Conservation (phyloP, 2,329 filamentous ascomycete genomes). For the Fusarium torreyae region DNA sequence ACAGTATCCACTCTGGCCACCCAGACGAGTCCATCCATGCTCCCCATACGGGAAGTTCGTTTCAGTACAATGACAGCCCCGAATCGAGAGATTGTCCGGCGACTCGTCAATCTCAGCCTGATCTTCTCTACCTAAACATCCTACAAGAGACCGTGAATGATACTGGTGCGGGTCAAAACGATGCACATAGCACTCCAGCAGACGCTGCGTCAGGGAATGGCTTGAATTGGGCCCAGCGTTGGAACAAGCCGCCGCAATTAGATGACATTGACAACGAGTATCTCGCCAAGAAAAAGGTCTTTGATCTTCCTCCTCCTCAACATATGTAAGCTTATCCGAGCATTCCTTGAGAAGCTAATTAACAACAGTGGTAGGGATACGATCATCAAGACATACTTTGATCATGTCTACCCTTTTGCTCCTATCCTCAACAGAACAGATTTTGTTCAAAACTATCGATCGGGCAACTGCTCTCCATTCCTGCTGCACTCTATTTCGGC, state of each 20-base stretch:
- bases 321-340: constrained; percentile 2
- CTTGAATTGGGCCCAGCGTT: constrained; percentile 18
- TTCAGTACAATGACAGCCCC: background rate
- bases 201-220: background rate
- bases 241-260: constrained; percentile 12
- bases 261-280: constrained; percentile 36
- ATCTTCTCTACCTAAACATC: constrained; percentile 38
- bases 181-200: background rate
- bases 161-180: fast-evolving
- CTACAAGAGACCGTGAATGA: constrained; percentile 26
- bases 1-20: background rate
- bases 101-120: background rate
- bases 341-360: background rate
- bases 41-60: background rate
- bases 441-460: constrained; percentile 21
- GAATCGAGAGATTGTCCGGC: background rate
- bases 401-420: constrained; percentile 28
- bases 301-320: constrained; percentile 24
- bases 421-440: constrained; percentile 26
- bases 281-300: constrained; percentile 37
- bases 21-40: background rate
- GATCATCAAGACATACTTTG: constrained; percentile 33
- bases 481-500: constrained; percentile 25
- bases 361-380: constrained; percentile 13
- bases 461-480: constrained; percentile 27